Conservation (phyloP, 2,329 filamentous ascomycete species). For the Fusarium sp. region DNA sequence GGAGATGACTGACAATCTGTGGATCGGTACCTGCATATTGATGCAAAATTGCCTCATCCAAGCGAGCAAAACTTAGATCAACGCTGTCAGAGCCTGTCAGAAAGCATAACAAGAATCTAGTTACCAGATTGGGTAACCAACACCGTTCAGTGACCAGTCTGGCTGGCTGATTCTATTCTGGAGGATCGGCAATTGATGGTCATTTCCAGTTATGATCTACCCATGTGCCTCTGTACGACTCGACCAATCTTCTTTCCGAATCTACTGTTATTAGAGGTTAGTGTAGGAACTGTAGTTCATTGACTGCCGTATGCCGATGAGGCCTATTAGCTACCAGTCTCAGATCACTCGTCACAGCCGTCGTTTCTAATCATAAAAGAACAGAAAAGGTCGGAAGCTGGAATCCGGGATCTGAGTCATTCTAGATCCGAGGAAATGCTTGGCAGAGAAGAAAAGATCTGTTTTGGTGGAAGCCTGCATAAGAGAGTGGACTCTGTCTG, state of each 20-base stretch:
- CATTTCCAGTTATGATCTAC: not conserved
- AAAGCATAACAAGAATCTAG: not conserved
- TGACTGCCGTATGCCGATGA: conserved; percentile 12
- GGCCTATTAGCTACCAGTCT: conserved; percentile 5
- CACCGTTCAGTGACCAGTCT: conserved; percentile 17
- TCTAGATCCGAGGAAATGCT: conserved; percentile 13
- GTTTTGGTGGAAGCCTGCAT: conserved; percentile 1
- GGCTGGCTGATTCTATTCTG: conserved; percentile 12
- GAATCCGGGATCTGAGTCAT: conserved; percentile 22
- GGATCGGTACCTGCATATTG: conserved; percentile 15
- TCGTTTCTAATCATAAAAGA: not conserved
- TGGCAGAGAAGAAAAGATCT: conserved; percentile 13
- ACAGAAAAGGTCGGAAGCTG: not conserved
- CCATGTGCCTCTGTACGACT: not conserved
- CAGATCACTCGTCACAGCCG: not conserved
- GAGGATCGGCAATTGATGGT: conserved; percentile 14
- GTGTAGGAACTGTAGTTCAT: not conserved
- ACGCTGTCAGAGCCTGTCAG: not conserved
- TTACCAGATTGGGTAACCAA: conserved; percentile 17
- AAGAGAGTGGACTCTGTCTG: not conserved
- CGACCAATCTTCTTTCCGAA: not conserved
- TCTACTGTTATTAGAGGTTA: not conserved
- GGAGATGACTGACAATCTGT: not conserved
- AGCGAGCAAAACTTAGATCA: not conserved
- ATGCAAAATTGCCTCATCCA: conserved; percentile 8